phyloP scores from a whole-genome alignment of 352 stramenopile species.

The Globisporangium recalcitrans region DNA sequence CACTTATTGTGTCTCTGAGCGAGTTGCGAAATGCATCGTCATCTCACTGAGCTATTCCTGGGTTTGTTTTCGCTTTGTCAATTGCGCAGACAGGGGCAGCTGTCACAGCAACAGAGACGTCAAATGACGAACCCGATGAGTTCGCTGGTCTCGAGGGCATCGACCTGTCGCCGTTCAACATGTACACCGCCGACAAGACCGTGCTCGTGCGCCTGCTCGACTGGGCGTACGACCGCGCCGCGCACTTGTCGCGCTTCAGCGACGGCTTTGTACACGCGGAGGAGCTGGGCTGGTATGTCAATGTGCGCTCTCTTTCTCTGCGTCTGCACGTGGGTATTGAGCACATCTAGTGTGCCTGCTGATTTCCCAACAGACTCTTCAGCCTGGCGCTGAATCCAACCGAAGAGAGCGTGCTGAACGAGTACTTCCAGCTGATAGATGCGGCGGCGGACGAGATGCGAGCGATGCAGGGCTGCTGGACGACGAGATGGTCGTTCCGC shows the following conservation, averaged over 20 bases:
- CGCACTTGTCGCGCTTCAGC: constrained; percentile 25
- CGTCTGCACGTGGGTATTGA: too few species aligned
- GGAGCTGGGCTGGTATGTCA: constrained; percentile 26
- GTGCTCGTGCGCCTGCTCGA: constrained; percentile 52
- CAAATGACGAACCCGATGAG: not conserved
- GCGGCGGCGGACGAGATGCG: constrained; percentile 33
- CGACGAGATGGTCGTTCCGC: constrained; percentile 37
- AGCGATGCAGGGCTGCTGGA: constrained; percentile 40
- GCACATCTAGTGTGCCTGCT: too few species aligned
- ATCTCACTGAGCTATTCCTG: not conserved
- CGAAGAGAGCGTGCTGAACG: constrained; percentile 37
- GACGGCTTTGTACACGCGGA: constrained; percentile 49
- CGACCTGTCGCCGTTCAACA: constrained; percentile 53
- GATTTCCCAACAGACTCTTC: constrained; percentile 30
- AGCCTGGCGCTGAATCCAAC: constrained; percentile 42
- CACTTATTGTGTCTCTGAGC: too few species aligned
- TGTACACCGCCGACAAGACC: constrained; percentile 43
- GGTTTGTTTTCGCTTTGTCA: not conserved
- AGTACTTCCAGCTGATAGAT: constrained; percentile 34
- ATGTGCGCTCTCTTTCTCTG: too few species aligned
- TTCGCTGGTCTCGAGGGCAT: constrained; percentile 36
- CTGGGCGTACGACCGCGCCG: constrained; percentile 57
- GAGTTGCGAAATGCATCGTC: not conserved
- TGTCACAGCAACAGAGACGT: not conserved
- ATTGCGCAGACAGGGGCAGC: not conserved